Conservation (phyloP, 352 stramenopile genomes). For the Globisporangium nagaii region DNA sequence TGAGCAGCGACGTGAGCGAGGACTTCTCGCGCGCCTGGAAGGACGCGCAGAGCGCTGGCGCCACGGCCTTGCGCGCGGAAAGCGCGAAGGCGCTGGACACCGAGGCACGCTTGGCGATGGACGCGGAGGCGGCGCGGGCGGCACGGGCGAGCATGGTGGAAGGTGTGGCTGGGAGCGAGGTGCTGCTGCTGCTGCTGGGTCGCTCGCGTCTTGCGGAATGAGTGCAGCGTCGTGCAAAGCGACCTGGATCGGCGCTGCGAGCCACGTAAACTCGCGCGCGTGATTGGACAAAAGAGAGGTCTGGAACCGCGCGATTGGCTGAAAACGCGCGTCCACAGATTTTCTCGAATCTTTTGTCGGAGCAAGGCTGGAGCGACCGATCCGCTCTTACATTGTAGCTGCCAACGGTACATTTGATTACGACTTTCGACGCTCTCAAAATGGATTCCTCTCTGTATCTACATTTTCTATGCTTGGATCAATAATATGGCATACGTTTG, state of each 20-base stretch:
- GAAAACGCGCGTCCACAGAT: not conserved
- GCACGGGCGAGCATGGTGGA: conserved; percentile 39
- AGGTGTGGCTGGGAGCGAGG: not conserved
- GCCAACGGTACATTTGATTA: too few relatives aligned
- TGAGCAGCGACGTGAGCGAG: conserved; percentile 32
- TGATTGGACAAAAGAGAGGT: not conserved
- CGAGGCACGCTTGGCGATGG: conserved; percentile 20
- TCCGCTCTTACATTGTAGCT: too few relatives aligned
- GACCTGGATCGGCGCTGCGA: not conserved
- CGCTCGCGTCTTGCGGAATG: conserved; percentile 4
- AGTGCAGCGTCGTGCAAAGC: not conserved
- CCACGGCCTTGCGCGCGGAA: conserved; percentile 7
- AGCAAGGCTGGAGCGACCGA: too few relatives aligned
- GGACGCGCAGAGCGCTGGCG: conserved; percentile 15
- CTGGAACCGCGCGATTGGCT: too few relatives aligned
- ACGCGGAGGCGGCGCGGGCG: conserved; percentile 23
- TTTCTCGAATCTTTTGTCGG: conserved; percentile 13
- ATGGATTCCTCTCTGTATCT: too few relatives aligned
- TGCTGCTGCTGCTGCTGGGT: not conserved
- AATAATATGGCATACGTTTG: too few relatives aligned
- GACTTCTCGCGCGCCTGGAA: conserved; percentile 57
- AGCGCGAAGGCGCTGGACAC: conserved; percentile 10
- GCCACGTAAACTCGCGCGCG: not conserved
- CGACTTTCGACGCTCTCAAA: too few relatives aligned
- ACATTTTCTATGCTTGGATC: too few relatives aligned